phyloP scores from a whole-genome alignment of 192 early-diverging fungal genomes.

The Dispira simplex region DNA sequence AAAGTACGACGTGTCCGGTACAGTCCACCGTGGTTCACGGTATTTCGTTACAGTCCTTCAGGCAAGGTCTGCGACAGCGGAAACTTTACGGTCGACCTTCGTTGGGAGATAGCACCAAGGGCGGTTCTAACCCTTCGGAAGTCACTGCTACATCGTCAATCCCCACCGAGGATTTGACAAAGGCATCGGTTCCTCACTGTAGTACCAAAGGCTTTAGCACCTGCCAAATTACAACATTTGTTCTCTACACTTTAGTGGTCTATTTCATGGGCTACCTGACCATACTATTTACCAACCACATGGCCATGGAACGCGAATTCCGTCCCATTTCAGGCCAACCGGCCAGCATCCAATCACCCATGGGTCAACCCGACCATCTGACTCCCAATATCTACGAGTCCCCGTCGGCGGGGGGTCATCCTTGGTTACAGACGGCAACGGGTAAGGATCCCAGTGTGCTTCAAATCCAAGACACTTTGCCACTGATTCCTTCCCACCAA shows the following conservation, averaged over 20 bases:
- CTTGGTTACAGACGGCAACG: too few relatives aligned
- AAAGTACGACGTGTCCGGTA: background rate
- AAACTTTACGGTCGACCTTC: background rate
- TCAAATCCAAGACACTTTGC: too few relatives aligned
- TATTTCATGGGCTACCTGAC: constrained; percentile 11
- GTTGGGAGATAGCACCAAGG: background rate
- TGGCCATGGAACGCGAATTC: background rate
- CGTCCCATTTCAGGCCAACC: background rate
- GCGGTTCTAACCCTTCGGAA: background rate
- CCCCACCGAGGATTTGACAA: background rate
- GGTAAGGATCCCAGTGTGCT: too few relatives aligned
- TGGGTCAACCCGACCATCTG: background rate
- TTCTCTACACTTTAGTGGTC: constrained; percentile 7
- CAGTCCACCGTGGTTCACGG: background rate
- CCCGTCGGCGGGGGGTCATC: too few relatives aligned
- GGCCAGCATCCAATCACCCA: background rate
- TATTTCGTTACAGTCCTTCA: too few relatives aligned
- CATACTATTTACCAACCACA: constrained; percentile 4
- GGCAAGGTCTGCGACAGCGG: background rate
- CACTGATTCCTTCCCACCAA: too few relatives aligned
- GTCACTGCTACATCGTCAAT: background rate
- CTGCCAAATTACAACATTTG: constrained; percentile 9
- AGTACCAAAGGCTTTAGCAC: background rate
- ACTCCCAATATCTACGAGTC: too few relatives aligned
- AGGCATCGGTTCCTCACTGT: background rate